phyloP scores from a whole-genome alignment of 306 rosid species.

The Quercus gilva region DNA sequence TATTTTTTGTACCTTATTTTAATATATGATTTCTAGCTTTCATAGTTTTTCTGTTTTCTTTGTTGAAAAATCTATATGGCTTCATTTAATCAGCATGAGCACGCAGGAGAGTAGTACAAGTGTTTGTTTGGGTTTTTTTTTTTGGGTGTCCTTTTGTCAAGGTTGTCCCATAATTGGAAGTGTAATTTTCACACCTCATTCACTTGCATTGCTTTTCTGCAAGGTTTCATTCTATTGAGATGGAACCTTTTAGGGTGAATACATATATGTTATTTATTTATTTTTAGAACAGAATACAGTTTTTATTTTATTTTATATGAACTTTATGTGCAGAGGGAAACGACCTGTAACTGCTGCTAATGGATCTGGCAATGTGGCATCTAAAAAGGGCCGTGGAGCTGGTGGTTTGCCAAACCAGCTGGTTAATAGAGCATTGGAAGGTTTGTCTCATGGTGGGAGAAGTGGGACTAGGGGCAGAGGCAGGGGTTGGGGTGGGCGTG shows the following conservation, averaged over 20 bases:
- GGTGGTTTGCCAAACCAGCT: constrained; percentile 79
- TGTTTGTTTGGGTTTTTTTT: not conserved
- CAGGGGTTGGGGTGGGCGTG: constrained; percentile 71
- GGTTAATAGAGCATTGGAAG: constrained; percentile 83
- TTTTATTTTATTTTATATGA: not conserved
- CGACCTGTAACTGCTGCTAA: constrained; percentile 60
- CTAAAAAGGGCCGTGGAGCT: constrained; percentile 81
- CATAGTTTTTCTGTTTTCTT: not conserved
- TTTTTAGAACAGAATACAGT: too few relatives aligned
- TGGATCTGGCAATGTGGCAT: constrained; percentile 52
- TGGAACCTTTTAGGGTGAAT: not conserved
- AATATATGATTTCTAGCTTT: not conserved
- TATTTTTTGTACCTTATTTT: not conserved
- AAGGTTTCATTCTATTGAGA: not conserved
- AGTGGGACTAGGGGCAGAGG: constrained; percentile 63
- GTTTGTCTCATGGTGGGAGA: constrained; percentile 75
- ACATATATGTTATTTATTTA: not conserved
- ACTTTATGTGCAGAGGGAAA: constrained; percentile 56
- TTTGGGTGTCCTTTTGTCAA: not conserved
- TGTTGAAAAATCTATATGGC: not conserved
- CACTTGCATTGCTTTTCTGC: not conserved
- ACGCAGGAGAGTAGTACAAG: not conserved
- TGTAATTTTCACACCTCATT: not conserved
- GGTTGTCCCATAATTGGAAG: not conserved
- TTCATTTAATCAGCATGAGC: not conserved